phyloP scores from a whole-genome alignment of 2,329 filamentous ascomycete genomes.

The Hypocrella siamensis region DNA sequence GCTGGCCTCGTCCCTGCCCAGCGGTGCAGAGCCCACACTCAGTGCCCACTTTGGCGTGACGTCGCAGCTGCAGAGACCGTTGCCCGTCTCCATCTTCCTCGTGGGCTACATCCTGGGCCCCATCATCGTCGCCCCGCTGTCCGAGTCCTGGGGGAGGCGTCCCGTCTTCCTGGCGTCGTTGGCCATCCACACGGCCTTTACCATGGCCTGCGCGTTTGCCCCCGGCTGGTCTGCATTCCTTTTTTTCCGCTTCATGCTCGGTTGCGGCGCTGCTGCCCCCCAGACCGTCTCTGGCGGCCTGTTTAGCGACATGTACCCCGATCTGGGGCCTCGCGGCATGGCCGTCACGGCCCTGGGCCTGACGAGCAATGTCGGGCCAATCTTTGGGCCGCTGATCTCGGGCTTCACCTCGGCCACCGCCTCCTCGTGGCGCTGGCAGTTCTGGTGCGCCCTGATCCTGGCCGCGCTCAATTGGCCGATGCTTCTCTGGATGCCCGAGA shows the following conservation, averaged over 20 bases:
- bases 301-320: constrained; percentile 26
- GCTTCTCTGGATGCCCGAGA: constrained; percentile 19
- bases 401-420: constrained; percentile 3
- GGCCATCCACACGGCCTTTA: constrained; percentile 20
- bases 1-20: constrained; percentile 4
- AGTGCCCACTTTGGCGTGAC: constrained; percentile 4
- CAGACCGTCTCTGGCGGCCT: constrained; percentile 26
- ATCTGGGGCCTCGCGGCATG: constrained; percentile 14
- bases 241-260: constrained; percentile 24
- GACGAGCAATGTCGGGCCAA: constrained; percentile 7
- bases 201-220: constrained; percentile 23
- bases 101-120: constrained; percentile 16
- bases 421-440: constrained; percentile 4
- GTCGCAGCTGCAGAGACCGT: constrained; percentile 1
- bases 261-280: constrained; percentile 22
- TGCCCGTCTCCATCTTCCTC: constrained; percentile 5
- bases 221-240: constrained; percentile 25
- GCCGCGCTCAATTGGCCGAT: constrained; percentile 2
- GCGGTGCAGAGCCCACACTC: constrained; percentile 3
- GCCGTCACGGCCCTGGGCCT: constrained; percentile 17
- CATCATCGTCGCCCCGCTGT: constrained; percentile 22
- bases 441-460: constrained; percentile 4
- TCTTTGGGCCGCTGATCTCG: constrained; percentile 4
- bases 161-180: constrained; percentile 32
- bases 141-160: constrained; percentile 22